phyloP scores from a whole-genome alignment of 2,329 filamentous ascomycete species.

The Aureobasidium musti region DNA sequence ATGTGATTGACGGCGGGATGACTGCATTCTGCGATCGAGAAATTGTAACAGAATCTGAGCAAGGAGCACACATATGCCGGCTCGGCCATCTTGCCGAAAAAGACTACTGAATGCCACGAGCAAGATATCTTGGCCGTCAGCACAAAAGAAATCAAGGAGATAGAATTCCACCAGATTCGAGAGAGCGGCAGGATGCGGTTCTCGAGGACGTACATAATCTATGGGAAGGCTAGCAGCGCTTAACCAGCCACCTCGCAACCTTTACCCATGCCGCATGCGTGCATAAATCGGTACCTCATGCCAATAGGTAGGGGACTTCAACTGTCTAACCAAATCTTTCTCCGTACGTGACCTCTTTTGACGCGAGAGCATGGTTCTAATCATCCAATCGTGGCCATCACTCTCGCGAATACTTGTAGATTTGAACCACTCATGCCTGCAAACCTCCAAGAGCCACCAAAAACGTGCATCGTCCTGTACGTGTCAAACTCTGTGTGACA shows the following conservation, averaged over 20 bases:
- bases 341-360: neutral
- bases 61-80: neutral
- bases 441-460: constrained; percentile 12
- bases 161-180: neutral
- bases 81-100: constrained; percentile 7
- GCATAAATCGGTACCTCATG: constrained; percentile 17
- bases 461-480: constrained; percentile 17
- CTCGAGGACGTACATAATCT: constrained; percentile 2
- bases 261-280: neutral
- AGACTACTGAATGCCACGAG: neutral
- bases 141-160: constrained; percentile 4
- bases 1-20: constrained; percentile 11
- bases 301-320: neutral
- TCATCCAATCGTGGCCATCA: constrained; percentile 1
- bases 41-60: constrained; percentile 15
- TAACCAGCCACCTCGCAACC: constrained; percentile 27
- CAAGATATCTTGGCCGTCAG: constrained; percentile 5
- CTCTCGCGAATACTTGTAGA: constrained; percentile 17
- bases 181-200: constrained; percentile 1
- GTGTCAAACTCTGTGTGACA: constrained; percentile 22
- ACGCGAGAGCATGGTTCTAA: neutral
- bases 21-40: constrained; percentile 5
- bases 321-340: constrained; percentile 14
- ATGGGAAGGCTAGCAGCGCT: constrained; percentile 18
- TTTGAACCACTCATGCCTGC: neutral